A percentile compares a stretch with the other conserved stretches of the same genome.
Evolutionary conservation across 352 stramenopile genomes (phyloP).

Genomic region (Thalassiosira ordinaria): DNA sequence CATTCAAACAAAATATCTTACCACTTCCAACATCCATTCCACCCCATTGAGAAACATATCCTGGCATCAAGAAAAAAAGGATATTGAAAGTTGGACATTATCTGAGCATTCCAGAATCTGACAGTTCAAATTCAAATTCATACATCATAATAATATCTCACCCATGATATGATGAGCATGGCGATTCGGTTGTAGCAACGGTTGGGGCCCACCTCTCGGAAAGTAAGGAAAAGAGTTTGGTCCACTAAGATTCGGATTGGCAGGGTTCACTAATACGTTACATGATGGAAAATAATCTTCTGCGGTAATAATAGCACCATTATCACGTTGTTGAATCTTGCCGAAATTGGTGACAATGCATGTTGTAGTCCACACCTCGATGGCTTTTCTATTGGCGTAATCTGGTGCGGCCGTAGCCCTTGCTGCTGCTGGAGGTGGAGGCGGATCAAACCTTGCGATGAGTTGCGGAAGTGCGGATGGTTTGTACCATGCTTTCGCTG

Average conservation of each 20-base stretch:
- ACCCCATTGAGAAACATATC: conserved; percentile 75
- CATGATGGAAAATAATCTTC: no score
- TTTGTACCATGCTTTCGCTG: conserved; percentile 70
- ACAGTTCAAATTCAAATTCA: not conserved
- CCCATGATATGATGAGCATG: conserved; percentile 72
- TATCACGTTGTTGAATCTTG: no score
- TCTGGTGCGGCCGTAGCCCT: not conserved
- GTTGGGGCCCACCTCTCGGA: conserved; percentile 68
- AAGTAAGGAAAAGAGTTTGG: conserved; percentile 79
- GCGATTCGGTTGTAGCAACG: conserved; percentile 31
- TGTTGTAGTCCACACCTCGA: conserved; percentile 79
- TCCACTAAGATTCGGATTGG: conserved; percentile 73
- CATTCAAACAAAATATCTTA: no score
- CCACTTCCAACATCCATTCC: conserved; percentile 77
- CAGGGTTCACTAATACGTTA: no score
- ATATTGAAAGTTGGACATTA: not conserved
- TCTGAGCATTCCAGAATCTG: no score
- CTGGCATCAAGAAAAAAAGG: not conserved
- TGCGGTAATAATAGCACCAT: no score
- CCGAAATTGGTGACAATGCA: conserved; percentile 78
- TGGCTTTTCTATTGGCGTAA: conserved; percentile 1
- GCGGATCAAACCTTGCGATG: conserved; percentile 30
- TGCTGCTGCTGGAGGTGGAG: no score
- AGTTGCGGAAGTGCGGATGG: conserved; percentile 38
- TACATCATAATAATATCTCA: not conserved